These are phyloP conservation scores for Suhomyces panamericanus DNA, from an alignment of 1,139 yeast genomes.

Conservation along the genomic window DNA sequence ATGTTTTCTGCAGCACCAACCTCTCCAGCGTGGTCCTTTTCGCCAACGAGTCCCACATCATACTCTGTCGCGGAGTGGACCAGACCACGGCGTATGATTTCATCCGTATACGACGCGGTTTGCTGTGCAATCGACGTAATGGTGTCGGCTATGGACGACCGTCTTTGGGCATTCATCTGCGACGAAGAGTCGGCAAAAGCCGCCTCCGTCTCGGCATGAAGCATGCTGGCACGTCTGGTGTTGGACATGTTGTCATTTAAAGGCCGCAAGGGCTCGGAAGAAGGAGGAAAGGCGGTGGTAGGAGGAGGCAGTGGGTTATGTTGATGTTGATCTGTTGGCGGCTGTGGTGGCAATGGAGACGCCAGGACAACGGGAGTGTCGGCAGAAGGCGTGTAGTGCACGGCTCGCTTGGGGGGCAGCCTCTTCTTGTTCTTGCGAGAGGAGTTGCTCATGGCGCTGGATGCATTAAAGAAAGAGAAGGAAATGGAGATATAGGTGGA, in stretches of 20 bases:
- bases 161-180: constrained; percentile 4
- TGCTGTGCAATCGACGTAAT: constrained; percentile 18
- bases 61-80: background rate
- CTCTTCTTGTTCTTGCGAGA: constrained; percentile 9
- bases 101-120: constrained; percentile 17
- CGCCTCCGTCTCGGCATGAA: constrained; percentile 2
- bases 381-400: constrained; percentile 4
- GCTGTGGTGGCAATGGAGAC: background rate
- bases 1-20: too few relatives aligned
- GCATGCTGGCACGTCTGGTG: constrained; percentile 8
- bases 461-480: constrained; percentile 2
- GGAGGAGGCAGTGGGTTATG: background rate
- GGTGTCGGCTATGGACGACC: constrained; percentile 16
- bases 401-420: constrained; percentile 7
- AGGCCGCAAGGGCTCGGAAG: constrained; percentile 1
- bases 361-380: background rate
- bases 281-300: background rate
- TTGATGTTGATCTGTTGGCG: background rate
- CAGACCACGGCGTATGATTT: constrained; percentile 15
- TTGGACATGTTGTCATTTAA: constrained; percentile 7
- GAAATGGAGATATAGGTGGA: background rate
- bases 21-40: too few relatives aligned
- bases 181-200: constrained; percentile 1
- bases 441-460: constrained; percentile 4
- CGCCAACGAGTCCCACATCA: background rate